A percentile compares a stretch with the other conserved stretches of the same genome.
Conservation (phyloP, 768 basidiomycete species). For the Cytidiella melzeri region DNA sequence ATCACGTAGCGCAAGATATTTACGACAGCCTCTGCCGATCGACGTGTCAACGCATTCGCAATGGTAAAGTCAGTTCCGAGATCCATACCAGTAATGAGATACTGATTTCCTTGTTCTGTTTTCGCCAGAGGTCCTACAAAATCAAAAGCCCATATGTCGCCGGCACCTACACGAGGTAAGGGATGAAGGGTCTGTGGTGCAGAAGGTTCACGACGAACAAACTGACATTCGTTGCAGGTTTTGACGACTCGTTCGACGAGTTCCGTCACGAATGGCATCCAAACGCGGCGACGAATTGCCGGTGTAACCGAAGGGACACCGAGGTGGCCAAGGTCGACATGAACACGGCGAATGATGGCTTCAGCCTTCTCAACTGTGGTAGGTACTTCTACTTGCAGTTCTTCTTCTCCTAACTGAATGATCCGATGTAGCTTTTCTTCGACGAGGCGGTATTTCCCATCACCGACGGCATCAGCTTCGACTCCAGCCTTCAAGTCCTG, state of each 20-base stretch:
- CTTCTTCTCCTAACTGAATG: not conserved
- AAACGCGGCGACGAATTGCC: constrained; percentile 8
- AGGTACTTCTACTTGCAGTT: not conserved
- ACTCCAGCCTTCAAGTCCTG: not conserved
- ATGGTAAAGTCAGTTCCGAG: not conserved
- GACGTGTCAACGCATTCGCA: constrained; percentile 10
- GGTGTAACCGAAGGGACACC: constrained; percentile 12
- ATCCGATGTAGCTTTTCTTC: not conserved
- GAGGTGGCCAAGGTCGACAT: constrained; percentile 16
- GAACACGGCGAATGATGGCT: constrained; percentile 1
- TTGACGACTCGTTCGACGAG: constrained; percentile 11
- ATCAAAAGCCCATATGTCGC: constrained; percentile 18
- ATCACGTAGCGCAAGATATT: constrained; percentile 9
- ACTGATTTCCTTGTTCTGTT: constrained; percentile 15
- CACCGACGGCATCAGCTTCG: not conserved
- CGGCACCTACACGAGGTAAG: constrained; percentile 15
- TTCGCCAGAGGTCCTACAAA: constrained; percentile 17
- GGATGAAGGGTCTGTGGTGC: constrained; percentile 16
- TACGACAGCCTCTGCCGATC: not conserved
- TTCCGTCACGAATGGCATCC: not conserved
- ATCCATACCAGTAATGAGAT: constrained; percentile 17
- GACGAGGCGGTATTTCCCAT: not conserved
- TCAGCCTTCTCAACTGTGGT: not conserved
- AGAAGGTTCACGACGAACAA: constrained; percentile 12
- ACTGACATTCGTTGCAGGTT: constrained; percentile 19